Evolutionary conservation across 495 filamentous ascomycete genomes (phyloP), one percentile per base, ranked within the genome.

Genomic region (Tuber microsphaerosporum): DNA sequence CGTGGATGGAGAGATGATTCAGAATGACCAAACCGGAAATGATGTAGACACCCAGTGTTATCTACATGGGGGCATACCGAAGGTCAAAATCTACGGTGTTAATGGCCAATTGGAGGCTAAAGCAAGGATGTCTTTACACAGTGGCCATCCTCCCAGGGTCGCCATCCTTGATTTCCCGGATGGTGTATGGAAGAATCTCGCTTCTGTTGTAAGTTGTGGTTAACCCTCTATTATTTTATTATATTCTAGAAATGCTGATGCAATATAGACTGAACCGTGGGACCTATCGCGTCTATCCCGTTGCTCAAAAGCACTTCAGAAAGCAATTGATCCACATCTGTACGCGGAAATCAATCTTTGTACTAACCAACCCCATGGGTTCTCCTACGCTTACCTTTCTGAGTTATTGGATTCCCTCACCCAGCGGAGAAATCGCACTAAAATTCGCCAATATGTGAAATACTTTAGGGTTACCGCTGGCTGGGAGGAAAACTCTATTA

Each of bases 401-500:
- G 42, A 68, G 31, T 73, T 79, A 9, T 51, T 79, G n/a, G 17
- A 42, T 19, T 71, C 72, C 6, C 71, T 79, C 1, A 70, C 72
- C 46, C 42, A 34, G 19, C 39, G 26, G 4, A 41, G 41, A 2
- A 79, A 79, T 37, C 34, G 42, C 2, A 22, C 48, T 0, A 79
- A 79, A 19, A 45, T 79, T n/a, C 34, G 46, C 5, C 70, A 68
- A 31, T 79, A 76, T 70, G 73, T 69, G 31, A 79, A 71, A 68
- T 31, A 22, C 14, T 39, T 79, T 43, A 44, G 17, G 20, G 8
- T 79, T 37, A 61, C 31, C 22, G 37, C n/a, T 7, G 77, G 77
- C 61, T 79, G 76, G 76, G 72, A 79, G 43, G 65, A 70, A 31
- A 79, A 79, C 56, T 73, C 74, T 37, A 79, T 79, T 42, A 41